Evolutionary conservation across 257 asterid species (phyloP).

Genomic region (Salvia miltiorrhiza): DNA sequence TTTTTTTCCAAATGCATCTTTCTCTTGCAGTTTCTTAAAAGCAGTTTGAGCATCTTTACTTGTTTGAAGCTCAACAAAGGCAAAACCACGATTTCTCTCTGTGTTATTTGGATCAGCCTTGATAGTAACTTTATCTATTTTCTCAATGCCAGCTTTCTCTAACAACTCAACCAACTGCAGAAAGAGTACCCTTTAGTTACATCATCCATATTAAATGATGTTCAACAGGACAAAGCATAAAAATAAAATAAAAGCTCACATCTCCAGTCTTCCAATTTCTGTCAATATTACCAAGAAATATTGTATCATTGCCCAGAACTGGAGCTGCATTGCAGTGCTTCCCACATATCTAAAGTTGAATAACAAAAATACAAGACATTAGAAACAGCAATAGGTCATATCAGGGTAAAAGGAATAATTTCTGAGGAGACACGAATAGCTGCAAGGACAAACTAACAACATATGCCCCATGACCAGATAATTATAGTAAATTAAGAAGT

Average conservation of each 20-base stretch:
- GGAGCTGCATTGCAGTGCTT: constrained; percentile 46
- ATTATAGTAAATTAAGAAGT: background rate
- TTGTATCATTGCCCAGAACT: constrained; percentile 60
- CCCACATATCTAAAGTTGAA: constrained; percentile 56
- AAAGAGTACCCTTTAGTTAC: constrained; percentile 17
- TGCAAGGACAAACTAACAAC: background rate
- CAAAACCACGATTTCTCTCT: constrained; percentile 67
- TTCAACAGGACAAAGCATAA: constrained; percentile 15
- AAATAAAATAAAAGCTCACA: constrained; percentile 57
- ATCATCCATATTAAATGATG: constrained; percentile 19
- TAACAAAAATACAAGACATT: constrained; percentile 13
- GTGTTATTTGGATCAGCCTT: constrained; percentile 48
- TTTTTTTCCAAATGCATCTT: constrained; percentile 38
- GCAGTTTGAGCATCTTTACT: constrained; percentile 68
- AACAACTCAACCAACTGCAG: constrained; percentile 49
- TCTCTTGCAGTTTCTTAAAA: constrained; percentile 53
- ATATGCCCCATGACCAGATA: background rate
- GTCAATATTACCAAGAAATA: constrained; percentile 70
- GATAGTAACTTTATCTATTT: constrained; percentile 54
- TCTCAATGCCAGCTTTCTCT: constrained; percentile 54
- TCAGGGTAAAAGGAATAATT: background rate
- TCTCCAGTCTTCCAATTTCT: constrained; percentile 64
- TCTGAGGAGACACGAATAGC: background rate
- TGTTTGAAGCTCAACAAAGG: constrained; percentile 69
- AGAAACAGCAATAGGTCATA: constrained; percentile 18